Evolutionary conservation across 2,329 filamentous ascomycete species (phyloP).

Genomic region (Mollisiaceae sp.): DNA sequence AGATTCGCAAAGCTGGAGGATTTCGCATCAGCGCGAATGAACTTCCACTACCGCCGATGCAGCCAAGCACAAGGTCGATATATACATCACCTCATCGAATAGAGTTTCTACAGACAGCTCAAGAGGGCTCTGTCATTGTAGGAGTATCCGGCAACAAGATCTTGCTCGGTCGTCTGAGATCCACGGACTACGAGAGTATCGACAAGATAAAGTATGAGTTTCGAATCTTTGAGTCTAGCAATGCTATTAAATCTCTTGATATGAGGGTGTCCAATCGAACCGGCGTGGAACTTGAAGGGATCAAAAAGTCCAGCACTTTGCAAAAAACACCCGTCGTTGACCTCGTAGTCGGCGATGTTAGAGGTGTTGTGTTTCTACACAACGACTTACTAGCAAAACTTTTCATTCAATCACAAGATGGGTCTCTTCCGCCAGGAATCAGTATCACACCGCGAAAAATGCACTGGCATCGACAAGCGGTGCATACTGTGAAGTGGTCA

Average conservation of each 20-base stretch:
- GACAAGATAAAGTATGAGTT: conserved; percentile 60
- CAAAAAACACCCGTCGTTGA: conserved; percentile 59
- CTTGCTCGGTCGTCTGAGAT: conserved; percentile 61
- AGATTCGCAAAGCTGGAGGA: conserved; percentile 39
- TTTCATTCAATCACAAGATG: conserved; percentile 48
- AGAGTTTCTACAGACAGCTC: conserved; percentile 55
- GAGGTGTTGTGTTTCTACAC: conserved; percentile 82
- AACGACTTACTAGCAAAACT: conserved; percentile 71
- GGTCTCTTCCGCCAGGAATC: conserved; percentile 32
- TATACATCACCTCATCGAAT: conserved; percentile 46
- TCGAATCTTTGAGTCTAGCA: conserved; percentile 62
- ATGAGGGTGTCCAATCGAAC: conserved; percentile 51
- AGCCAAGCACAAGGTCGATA: conserved; percentile 47
- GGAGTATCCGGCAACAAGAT: conserved; percentile 59
- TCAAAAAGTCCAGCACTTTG: conserved; percentile 38
- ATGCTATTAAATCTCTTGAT: conserved; percentile 72
- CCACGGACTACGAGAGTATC: conserved; percentile 43
- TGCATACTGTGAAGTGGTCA: conserved; percentile 89
- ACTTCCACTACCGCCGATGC: conserved; percentile 39
- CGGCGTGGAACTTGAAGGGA: conserved; percentile 27
- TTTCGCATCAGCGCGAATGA: conserved; percentile 44
- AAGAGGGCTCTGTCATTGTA: conserved; percentile 63
- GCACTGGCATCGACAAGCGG: conserved; percentile 90
- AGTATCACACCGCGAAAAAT: conserved; percentile 63
- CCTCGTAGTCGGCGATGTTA: conserved; percentile 75